Percentiles rank a stretch among this genome's conserved stretches.
Evolutionary conservation across 306 rosid species (phyloP).

Genomic region (Quercus cerris): DNA sequence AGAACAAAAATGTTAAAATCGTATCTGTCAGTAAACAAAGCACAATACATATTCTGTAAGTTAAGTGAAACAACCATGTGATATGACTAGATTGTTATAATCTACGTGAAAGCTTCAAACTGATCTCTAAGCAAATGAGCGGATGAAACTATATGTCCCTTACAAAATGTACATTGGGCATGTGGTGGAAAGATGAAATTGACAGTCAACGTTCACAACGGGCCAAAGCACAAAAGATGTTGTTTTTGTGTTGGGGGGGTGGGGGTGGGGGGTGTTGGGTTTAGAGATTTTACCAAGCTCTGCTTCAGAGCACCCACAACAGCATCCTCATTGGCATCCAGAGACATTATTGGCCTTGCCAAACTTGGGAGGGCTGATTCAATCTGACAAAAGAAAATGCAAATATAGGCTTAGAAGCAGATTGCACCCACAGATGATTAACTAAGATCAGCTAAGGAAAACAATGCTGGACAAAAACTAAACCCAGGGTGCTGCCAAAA

Average conservation of each 20-base stretch:
- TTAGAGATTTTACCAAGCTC: conserved; percentile 63
- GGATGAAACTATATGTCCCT: neutral
- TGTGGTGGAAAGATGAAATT: neutral
- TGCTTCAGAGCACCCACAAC: conserved; percentile 87
- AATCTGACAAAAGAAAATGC: conserved; percentile 51
- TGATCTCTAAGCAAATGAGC: neutral
- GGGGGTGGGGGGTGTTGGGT: too few species aligned
- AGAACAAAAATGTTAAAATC: neutral
- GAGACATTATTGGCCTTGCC: conserved; percentile 97
- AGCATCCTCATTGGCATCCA: conserved; percentile 98
- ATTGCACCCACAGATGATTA: conserved; percentile 3
- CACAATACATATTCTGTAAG: neutral
- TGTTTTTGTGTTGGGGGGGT: too few species aligned
- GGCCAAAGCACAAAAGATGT: neutral
- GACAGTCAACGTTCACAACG: neutral
- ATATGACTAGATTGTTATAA: neutral
- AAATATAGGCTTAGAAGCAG: conserved; percentile 15
- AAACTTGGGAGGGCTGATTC: conserved; percentile 96
- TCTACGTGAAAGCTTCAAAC: neutral
- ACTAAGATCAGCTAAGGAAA: neutral
- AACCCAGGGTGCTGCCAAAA: neutral
- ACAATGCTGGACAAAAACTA: neutral
- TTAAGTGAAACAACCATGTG: neutral
- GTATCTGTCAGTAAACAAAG: neutral
- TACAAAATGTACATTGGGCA: neutral